phyloP scores from a whole-genome alignment of 176 grass and related monocot genomes.

The Hyparrhenia diplandra region DNA sequence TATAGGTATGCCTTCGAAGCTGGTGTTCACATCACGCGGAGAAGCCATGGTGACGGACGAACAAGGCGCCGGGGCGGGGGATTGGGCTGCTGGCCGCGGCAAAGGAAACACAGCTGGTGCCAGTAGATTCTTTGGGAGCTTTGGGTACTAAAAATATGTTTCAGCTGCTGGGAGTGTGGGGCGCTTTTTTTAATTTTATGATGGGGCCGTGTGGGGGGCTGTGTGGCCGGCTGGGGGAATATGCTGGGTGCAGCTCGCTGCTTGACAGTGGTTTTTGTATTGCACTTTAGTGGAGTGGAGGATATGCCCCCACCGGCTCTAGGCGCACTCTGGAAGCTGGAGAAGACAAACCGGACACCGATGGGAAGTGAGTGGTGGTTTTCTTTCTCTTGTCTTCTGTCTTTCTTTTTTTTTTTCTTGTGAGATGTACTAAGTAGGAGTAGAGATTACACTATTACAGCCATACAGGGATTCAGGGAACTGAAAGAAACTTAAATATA shows the following conservation, averaged over 20 bases:
- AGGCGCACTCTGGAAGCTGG: not conserved
- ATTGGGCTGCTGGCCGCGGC: not conserved
- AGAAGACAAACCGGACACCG: not conserved
- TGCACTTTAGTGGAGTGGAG: not conserved
- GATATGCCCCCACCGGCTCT: not conserved
- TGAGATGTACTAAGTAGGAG: not conserved
- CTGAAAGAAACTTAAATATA: not conserved
- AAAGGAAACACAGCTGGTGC: constrained; percentile 23
- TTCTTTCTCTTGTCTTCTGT: not conserved
- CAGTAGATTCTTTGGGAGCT: not conserved
- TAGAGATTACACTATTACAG: no score
- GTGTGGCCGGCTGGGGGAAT: not conserved
- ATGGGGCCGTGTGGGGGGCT: not conserved
- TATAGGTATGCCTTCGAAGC: constrained; percentile 26
- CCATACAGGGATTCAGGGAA: not conserved
- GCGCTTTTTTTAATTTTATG: not conserved
- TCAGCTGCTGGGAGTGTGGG: not conserved
- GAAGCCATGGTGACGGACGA: not conserved
- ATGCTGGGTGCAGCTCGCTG: no score
- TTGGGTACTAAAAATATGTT: not conserved
- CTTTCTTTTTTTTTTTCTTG: not conserved
- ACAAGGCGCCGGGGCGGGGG: no score
- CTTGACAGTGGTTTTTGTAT: not conserved
- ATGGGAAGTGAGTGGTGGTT: not conserved
- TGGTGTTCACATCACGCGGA: constrained; percentile 3